A percentile compares a stretch with the other conserved stretches of the same genome.
phyloP scores from a whole-genome alignment of 2,329 filamentous ascomycete species.

The Alternaria brassicicola region DNA sequence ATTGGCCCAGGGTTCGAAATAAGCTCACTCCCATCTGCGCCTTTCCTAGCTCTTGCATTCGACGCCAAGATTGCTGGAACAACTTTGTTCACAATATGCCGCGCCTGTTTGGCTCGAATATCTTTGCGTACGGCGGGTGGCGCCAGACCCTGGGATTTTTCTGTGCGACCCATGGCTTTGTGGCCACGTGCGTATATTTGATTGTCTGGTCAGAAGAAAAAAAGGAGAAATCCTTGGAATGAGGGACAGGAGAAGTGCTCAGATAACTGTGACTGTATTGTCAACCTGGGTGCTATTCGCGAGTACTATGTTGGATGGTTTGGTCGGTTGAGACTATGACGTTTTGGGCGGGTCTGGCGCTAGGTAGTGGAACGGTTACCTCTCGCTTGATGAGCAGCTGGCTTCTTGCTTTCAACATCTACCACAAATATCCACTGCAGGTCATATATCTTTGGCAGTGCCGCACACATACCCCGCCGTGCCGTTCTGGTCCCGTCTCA shows the following conservation, averaged over 20 bases:
- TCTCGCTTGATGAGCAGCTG: background rate
- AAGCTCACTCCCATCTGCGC: conserved; percentile 60
- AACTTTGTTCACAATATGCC: conserved; percentile 64
- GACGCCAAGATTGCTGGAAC: conserved; percentile 62
- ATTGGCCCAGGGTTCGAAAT: conserved; percentile 47
- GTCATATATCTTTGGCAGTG: background rate
- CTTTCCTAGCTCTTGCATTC: conserved; percentile 62
- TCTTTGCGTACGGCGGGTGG: conserved; percentile 48
- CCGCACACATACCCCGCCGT: background rate
- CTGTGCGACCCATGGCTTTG: conserved; percentile 45
- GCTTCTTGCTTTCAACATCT: background rate
- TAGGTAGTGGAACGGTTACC: background rate
- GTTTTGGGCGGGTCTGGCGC: conserved; percentile 6
- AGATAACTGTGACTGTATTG: background rate
- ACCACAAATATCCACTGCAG: background rate
- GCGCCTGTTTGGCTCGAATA: conserved; percentile 60
- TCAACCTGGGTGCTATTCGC: background rate
- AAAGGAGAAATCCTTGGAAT: background rate
- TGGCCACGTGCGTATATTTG: background rate
- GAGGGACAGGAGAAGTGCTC: background rate
- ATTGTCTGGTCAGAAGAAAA: background rate
- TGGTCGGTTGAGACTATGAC: conserved; percentile 9
- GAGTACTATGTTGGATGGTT: conserved; percentile 16
- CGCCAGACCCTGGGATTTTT: conserved; percentile 47
- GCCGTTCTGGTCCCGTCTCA: background rate